Conservation (phyloP, 495 filamentous ascomycete genomes). For the Amorphotheca resinae region DNA sequence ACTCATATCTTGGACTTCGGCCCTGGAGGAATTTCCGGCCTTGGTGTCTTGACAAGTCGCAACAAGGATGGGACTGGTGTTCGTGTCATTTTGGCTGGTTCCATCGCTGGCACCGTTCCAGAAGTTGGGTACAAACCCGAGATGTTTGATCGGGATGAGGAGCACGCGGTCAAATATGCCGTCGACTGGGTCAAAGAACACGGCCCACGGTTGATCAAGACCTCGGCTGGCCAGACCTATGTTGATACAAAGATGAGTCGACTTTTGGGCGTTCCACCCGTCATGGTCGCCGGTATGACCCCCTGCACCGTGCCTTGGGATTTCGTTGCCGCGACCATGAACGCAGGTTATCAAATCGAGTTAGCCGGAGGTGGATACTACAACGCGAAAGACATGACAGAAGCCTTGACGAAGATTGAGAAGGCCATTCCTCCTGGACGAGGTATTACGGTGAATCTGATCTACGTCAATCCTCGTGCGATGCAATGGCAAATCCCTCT, state of each 20-base stretch:
- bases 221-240: conserved; percentile 70
- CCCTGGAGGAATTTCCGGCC: conserved; percentile 87
- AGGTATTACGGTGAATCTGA: conserved; percentile 87
- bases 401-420: conserved; percentile 81
- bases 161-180: conserved; percentile 86
- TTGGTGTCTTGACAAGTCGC: conserved; percentile 91
- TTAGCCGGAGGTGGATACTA: conserved; percentile 88
- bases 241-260: conserved; percentile 98
- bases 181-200: conserved; percentile 98
- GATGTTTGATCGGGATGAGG: conserved; percentile 88
- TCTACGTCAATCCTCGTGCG: conserved; percentile 90
- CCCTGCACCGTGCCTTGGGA: conserved; percentile 90
- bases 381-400: conserved; percentile 79
- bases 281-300: conserved; percentile 96
- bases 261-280: conserved; percentile 72
- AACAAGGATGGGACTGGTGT: conserved; percentile 98
- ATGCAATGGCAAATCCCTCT: conserved; percentile 98
- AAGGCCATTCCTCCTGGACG: conserved; percentile 76
- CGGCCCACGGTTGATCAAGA: conserved; percentile 78
- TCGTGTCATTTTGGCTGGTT: conserved; percentile 82
- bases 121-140: conserved; percentile 97
- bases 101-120: conserved; percentile 74
- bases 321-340: conserved; percentile 92
- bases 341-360: conserved; percentile 88
- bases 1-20: conserved; percentile 96